These are phyloP conservation scores for Pseudocercospora crystallina DNA, from an alignment of 2,329 filamentous ascomycete genomes.

Conservation along the genomic window DNA sequence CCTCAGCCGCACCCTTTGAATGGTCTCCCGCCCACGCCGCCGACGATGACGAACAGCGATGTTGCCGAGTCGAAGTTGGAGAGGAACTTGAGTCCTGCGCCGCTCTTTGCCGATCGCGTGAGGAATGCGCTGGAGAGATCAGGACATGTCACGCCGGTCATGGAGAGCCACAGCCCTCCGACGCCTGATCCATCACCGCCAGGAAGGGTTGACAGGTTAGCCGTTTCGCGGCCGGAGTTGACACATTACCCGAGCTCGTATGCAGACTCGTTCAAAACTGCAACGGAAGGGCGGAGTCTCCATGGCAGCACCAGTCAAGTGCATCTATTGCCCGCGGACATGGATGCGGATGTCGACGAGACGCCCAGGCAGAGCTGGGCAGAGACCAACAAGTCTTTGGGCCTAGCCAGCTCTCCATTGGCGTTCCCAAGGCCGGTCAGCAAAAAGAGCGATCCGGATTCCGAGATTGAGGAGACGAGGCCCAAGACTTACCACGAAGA, in stretches of 20 bases:
- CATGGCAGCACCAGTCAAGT: constrained; percentile 26
- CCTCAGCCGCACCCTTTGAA: constrained; percentile 8
- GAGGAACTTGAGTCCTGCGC: constrained; percentile 41
- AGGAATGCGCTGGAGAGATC: constrained; percentile 40
- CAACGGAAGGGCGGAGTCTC: constrained; percentile 42
- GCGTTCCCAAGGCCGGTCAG: constrained; percentile 6
- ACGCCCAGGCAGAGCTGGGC: constrained; percentile 15
- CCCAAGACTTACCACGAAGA: constrained; percentile 24
- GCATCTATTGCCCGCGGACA: constrained; percentile 10
- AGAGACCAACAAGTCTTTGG: constrained; percentile 10
- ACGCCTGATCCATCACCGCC: constrained; percentile 40
- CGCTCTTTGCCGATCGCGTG: constrained; percentile 43
- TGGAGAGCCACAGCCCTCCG: constrained; percentile 36
- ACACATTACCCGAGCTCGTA: constrained; percentile 40
- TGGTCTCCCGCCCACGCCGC: constrained; percentile 48
- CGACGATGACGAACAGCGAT: constrained; percentile 36
- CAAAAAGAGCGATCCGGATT: constrained; percentile 9
- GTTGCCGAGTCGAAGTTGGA: constrained; percentile 27
- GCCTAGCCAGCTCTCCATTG: constrained; percentile 9
- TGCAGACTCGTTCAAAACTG: constrained; percentile 49
- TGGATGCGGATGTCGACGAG: not conserved
- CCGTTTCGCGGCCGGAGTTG: constrained; percentile 23
- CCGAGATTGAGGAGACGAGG: constrained; percentile 11
- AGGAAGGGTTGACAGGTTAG: constrained; percentile 12
- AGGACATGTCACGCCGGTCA: constrained; percentile 42